Conservation (phyloP, 2,329 filamentous ascomycete species). For the Cladorrhinum sp. region DNA sequence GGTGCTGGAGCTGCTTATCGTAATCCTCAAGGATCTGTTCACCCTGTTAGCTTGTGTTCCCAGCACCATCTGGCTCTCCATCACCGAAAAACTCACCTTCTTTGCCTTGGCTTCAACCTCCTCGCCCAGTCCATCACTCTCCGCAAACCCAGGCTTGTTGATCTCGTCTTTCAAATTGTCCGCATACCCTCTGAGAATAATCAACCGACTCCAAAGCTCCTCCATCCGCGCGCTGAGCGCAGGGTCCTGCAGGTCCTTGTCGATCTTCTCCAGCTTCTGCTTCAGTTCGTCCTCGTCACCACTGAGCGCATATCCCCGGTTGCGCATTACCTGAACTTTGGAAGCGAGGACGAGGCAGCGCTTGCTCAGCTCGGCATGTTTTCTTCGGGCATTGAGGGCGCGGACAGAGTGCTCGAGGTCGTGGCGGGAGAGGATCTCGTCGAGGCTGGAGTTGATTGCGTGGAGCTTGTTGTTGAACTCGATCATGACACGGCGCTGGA, state of each 20-base stretch:
- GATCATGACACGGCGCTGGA: conserved; percentile 66
- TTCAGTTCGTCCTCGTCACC: conserved; percentile 76
- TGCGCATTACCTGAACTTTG: conserved; percentile 76
- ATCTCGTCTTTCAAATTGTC: conserved; percentile 71
- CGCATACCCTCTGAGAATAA: conserved; percentile 69
- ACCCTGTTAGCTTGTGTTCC: conserved; percentile 14
- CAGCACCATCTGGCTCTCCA: background rate
- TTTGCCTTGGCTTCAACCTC: conserved; percentile 70
- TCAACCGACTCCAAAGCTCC: conserved; percentile 81
- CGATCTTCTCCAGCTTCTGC: conserved; percentile 65
- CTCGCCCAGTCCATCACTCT: conserved; percentile 60
- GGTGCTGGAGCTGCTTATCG: conserved; percentile 72
- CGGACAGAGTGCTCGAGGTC: conserved; percentile 74
- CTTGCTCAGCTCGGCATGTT: conserved; percentile 69
- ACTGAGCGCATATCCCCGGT: conserved; percentile 76
- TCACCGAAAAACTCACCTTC: conserved; percentile 54
- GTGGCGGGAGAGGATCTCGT: conserved; percentile 70
- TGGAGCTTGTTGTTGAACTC: conserved; percentile 71
- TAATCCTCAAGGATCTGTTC: conserved; percentile 73
- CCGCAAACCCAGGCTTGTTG: conserved; percentile 59
- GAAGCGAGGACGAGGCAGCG: conserved; percentile 72
- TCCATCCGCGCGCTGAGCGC: conserved; percentile 72
- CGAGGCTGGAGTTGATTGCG: conserved; percentile 72
- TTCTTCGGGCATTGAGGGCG: conserved; percentile 67
- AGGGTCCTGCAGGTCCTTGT: conserved; percentile 70